These are phyloP conservation scores for Serendipita vermifera DNA, from an alignment of 768 basidiomycete species.

Conservation along the genomic window DNA sequence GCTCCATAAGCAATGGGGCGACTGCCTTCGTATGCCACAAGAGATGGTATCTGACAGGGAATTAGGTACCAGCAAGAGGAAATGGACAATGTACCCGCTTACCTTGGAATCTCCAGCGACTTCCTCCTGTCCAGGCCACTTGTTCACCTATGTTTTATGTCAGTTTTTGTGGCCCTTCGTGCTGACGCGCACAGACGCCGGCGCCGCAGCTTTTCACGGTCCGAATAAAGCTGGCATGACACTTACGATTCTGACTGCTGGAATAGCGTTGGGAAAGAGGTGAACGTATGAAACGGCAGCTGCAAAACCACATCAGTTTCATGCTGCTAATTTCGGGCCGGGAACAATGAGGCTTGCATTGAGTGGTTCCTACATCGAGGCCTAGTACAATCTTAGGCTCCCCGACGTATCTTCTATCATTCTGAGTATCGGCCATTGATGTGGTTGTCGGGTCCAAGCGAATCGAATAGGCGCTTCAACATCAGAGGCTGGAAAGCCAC, in stretches of 20 bases:
- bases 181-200: no score
- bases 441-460: neutral
- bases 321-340: neutral
- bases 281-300: constrained; percentile 2
- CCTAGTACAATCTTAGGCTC: neutral
- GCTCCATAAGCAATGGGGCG: constrained; percentile 9
- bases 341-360: neutral
- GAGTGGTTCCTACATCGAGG: constrained; percentile 8
- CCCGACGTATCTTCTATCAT: constrained; percentile 5
- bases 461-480: neutral
- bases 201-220: no score
- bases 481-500: no score
- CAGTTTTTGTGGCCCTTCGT: no score
- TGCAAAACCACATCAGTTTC: neutral
- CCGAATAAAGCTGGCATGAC: no score
- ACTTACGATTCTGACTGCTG: constrained; percentile 3
- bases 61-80: no score
- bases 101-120: constrained; percentile 8
- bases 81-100: no score
- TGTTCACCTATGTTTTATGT: constrained; percentile 1
- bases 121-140: constrained; percentile 8
- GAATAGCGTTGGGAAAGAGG: constrained; percentile 1
- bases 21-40: constrained; percentile 2
- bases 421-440: neutral
- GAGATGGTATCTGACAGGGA: constrained; percentile 6